phyloP scores from a whole-genome alignment of 2,329 filamentous ascomycete species.

The Colletotrichum sp. region DNA sequence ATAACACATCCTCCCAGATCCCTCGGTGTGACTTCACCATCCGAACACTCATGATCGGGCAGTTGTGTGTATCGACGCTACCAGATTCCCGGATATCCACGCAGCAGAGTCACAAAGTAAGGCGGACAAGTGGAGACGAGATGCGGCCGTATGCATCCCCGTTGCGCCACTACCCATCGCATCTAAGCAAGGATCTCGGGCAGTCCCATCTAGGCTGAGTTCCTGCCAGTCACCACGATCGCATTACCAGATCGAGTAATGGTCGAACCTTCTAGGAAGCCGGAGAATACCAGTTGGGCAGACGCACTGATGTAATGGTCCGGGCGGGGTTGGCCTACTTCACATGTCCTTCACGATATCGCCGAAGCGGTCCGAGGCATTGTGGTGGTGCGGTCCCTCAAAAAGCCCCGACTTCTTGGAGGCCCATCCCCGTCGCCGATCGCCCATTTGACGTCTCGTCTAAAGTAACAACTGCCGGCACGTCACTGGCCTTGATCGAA shows the following conservation, averaged over 20 bases:
- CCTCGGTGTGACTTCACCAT: neutral
- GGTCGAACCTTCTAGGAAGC: neutral
- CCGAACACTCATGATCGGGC: neutral
- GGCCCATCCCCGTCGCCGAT: neutral
- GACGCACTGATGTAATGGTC: slow-evolving; percentile 8
- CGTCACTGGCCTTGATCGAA: neutral
- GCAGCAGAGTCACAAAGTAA: neutral
- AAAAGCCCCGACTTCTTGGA: neutral
- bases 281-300: neutral
- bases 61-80: neutral
- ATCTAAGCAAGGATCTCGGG: neutral
- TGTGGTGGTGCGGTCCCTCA: neutral
- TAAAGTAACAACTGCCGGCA: neutral
- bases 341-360: neutral
- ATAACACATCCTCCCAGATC: neutral
- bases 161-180: neutral
- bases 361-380: neutral
- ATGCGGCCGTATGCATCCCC: neutral
- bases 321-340: neutral
- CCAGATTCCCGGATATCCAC: neutral
- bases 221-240: neutral
- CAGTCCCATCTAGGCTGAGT: neutral
- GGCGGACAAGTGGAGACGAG: neutral
- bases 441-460: slow-evolving; percentile 3
- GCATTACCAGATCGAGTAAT: neutral